Evolutionary conservation across 192 early-diverging fungal genomes (phyloP).

Genomic region (Lobosporangium transversale): DNA sequence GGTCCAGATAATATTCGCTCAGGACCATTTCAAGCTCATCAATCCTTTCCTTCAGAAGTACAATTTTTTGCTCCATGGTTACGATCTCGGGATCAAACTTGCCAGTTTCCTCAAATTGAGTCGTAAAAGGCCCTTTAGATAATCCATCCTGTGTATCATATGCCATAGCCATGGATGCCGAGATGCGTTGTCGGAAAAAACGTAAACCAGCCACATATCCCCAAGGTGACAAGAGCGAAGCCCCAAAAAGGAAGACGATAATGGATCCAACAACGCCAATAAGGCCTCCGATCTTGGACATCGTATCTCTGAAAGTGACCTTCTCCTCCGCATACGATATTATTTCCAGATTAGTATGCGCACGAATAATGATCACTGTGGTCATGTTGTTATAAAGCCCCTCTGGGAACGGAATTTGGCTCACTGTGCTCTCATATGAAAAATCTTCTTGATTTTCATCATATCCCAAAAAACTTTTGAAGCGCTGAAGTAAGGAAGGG

Average conservation of each 20-base stretch:
- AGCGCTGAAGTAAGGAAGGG: neutral
- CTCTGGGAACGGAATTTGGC: conserved; percentile 4
- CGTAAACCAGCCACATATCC: conserved; percentile 20
- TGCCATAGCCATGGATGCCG: conserved; percentile 15
- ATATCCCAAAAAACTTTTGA: conserved; percentile 20
- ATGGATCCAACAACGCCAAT: conserved; percentile 16
- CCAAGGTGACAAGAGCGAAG: conserved; percentile 31
- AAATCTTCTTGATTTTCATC: neutral
- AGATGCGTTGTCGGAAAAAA: conserved; percentile 23
- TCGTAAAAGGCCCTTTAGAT: conserved; percentile 45
- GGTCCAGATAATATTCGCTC: conserved; percentile 34
- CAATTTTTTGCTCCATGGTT: conserved; percentile 5
- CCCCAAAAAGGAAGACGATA: conserved; percentile 42
- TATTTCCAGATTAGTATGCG: neutral
- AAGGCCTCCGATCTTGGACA: conserved; percentile 39
- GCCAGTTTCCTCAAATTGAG: conserved; percentile 15
- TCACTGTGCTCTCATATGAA: conserved; percentile 7
- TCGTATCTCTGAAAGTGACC: conserved; percentile 18
- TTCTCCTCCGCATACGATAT: conserved; percentile 16
- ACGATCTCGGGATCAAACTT: conserved; percentile 10
- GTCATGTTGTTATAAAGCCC: conserved; percentile 9
- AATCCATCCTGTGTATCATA: conserved; percentile 14
- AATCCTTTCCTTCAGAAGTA: conserved; percentile 31
- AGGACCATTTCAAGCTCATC: conserved; percentile 44
- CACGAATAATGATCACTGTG: conserved; percentile 30